Base-by-base conservation (phyloP, 129 eudicot genomes). In the Rutidosis leptorrhynchoides region DNA sequence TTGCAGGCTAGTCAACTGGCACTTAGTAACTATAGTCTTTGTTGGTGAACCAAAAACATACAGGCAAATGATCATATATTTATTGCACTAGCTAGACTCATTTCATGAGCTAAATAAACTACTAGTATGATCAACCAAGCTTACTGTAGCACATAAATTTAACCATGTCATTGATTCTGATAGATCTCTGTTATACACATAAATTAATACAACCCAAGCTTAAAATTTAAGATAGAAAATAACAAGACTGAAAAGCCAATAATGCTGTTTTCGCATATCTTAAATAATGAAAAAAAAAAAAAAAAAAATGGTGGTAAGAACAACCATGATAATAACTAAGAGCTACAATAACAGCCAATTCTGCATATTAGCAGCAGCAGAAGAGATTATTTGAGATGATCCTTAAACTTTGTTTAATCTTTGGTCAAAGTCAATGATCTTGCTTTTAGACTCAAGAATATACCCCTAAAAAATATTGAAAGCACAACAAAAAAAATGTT, bases 371-470 rank as follows among this genome's bases (percentile, higher is more conserved):
- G 42, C 74, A 65, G 59, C 48, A 59, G 61, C 60, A 59, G 23
- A 62, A 35, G 68, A 52, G 19, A 54, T 75, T 58, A 48, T 67
- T 69, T 65, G 64, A 62, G 75, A 37, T 17, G 59, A 49, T 78
- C 76, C 74, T 23, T 37, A 25, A 49, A 49, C 54, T 4, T 63
- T 14, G 60, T 58, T 81, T 73, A 90, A 67, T 56, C 74, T 84
- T 84, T 85, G 27, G 79, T 79, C 29, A 79, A 53, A 24, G 88
- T 62, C 83, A 78, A 45, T 58, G 96, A 80, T 58, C 82, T 82
- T 55, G 96, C 96, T 78, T 77, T 75, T 64, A 93, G 81, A 67
- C 79, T 93, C 86, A 93, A 82, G 79, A 86, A 93, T 71, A 93
- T 93, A 35, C 92, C 99, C 99, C 99, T 93, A 71, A 30, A 49